Conservation (phyloP, 2,329 filamentous ascomycete genomes). For the Trichocomaceae sp. region DNA sequence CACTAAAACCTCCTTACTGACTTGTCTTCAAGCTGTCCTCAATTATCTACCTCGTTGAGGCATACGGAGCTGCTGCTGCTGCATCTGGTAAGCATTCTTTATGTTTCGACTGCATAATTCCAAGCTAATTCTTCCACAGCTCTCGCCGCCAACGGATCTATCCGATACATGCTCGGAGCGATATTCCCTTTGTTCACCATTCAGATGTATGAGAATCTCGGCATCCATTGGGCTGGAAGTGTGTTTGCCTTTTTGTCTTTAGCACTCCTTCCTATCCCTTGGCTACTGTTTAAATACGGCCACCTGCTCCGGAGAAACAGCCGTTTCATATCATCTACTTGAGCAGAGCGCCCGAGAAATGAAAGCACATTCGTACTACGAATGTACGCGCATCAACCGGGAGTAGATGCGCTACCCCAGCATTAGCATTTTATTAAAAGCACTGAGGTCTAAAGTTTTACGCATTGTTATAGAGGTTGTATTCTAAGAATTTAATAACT, state of each 20-base stretch:
- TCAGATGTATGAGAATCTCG: conserved; percentile 32
- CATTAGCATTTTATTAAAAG: too few species aligned
- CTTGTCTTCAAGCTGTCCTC: conserved; percentile 1
- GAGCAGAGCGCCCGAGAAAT: too few species aligned
- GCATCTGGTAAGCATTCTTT: conserved; percentile 10
- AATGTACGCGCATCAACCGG: too few species aligned
- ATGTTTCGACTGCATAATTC: neutral
- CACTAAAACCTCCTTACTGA: neutral
- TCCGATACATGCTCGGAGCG: conserved; percentile 23
- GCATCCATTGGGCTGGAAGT: conserved; percentile 33
- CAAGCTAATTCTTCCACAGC: conserved; percentile 1
- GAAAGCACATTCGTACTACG: too few species aligned
- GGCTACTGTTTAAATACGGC: conserved; percentile 34
- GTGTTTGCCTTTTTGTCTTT: conserved; percentile 34
- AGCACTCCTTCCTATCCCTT: conserved; percentile 32
- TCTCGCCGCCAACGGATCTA: conserved; percentile 11
- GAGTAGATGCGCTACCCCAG: too few species aligned
- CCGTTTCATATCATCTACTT: conserved; percentile 8
- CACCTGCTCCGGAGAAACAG: conserved; percentile 23
- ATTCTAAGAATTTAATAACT: too few species aligned
- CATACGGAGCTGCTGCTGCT: conserved; percentile 7
- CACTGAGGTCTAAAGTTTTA: too few species aligned
- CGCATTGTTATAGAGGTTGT: too few species aligned
- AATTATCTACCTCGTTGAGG: conserved; percentile 11
- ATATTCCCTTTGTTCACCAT: conserved; percentile 30